Evolutionary conservation across 495 filamentous ascomycete genomes (phyloP).

Genomic region (Cercophora newfieldiana): DNA sequence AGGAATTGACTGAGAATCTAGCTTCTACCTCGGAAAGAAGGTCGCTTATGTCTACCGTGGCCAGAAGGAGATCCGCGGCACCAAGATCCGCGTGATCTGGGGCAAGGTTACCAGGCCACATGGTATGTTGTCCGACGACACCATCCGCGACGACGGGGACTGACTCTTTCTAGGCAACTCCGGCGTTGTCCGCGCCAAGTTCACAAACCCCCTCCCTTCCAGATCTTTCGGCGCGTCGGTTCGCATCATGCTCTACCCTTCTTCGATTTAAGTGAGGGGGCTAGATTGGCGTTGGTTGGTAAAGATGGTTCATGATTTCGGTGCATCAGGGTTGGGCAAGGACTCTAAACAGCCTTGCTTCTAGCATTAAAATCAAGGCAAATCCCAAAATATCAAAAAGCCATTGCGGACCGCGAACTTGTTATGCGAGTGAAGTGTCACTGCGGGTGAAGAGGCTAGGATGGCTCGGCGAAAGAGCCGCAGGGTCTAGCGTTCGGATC

Average conservation of each 20-base stretch:
- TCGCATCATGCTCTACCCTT: conserved; percentile 99
- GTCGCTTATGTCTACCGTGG: conserved; percentile 96
- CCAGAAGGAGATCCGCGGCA: conserved; percentile 85
- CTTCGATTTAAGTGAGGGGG: conserved; percentile 56
- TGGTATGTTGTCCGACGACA: conserved; percentile 56
- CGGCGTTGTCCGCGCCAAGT: conserved; percentile 93
- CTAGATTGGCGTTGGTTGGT: conserved; percentile 55
- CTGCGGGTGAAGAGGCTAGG: background rate
- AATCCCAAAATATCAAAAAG: conserved; percentile 44
- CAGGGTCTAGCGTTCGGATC: background rate
- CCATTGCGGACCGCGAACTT: conserved; percentile 33
- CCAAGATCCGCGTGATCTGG: conserved; percentile 99
- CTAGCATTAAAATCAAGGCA: conserved; percentile 46
- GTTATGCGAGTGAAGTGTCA: conserved; percentile 17
- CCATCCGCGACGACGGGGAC: background rate
- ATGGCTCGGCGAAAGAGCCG: background rate
- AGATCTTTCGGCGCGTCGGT: conserved; percentile 95
- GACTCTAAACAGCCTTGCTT: conserved; percentile 48
- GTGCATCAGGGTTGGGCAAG: conserved; percentile 56
- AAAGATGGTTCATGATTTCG: conserved; percentile 55
- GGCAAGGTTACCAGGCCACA: conserved; percentile 95
- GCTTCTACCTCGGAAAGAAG: conserved; percentile 93
- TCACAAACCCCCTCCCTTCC: conserved; percentile 89
- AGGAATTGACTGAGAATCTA: conserved; percentile 38
- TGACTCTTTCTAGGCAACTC: conserved; percentile 70